Evolutionary conservation across 768 basidiomycete genomes (phyloP), one percentile per base, ranked within the genome.

Genomic region (Xanthoconium stramineum): DNA sequence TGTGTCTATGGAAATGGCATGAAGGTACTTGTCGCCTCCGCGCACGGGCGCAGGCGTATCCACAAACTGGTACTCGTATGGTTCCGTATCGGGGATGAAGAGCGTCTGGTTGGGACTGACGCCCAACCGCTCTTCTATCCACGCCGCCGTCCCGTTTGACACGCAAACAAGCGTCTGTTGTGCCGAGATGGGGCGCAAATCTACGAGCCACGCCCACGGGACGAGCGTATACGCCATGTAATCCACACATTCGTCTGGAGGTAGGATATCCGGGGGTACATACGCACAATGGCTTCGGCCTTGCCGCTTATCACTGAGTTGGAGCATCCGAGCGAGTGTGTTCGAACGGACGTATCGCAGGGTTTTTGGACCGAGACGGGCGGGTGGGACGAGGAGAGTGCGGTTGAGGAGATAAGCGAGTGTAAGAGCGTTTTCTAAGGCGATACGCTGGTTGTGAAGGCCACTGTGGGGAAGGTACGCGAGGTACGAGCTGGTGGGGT

Each of bases 391-490:
- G 59, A 93, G 80, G 33, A 93, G 76, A 12, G 89, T 94, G 57
- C 89, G 85, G 72, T 87, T 85, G 56, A 91, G 80, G 32, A 87
- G 67, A 56, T 72, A 75, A 2, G 90, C 78, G 49, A 93, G 79
- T n/a, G 85, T 75, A 19, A 92, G 78, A 3, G 89, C 91, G 63
- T 94, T 94, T 72, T 93, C 89, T 57, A 94, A 80, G 17, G 89
- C 85, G 60, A 94, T 91, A 35, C 90, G 85, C 72, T 93, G 89
- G 69, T 91, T 93, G 71, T 93, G 89, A 61, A 89, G 87, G 4
- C 89, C 88, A 59, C 88, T 89, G 67, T 93, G 90, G 13, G 91
- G 90, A 19, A 93, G 76, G 68, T 90, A 93, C 19, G 88, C 77
- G 19, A 94, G 70, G 68, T 80, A 93, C 50, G 67, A 74, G 57